Conservation (phyloP, 495 filamentous ascomycete genomes). For the Parmelia sp. region DNA sequence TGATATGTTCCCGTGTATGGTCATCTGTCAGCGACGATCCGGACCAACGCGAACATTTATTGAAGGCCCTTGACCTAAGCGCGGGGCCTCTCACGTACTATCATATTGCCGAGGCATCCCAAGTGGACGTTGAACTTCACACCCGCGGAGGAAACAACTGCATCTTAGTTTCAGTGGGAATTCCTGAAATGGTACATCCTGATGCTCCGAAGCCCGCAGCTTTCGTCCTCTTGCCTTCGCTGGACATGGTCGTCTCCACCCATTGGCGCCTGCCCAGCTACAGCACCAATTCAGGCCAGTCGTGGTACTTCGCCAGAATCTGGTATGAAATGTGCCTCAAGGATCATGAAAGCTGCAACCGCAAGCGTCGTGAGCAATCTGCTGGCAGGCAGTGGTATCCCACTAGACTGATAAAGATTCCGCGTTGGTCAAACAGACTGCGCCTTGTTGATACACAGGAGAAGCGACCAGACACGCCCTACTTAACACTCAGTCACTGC, state of each 20-base stretch:
- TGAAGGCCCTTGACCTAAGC: background rate
- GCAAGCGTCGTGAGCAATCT: background rate
- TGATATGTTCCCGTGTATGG: conserved; percentile 3
- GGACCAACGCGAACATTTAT: conserved; percentile 2
- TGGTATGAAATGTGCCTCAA: background rate
- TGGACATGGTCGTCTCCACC: background rate
- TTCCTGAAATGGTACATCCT: background rate
- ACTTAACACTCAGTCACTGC: conserved; percentile 18
- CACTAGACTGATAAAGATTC: conserved; percentile 1
- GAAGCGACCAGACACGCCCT: background rate
- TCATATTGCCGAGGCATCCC: background rate
- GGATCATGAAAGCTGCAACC: background rate
- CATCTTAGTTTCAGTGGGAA: background rate
- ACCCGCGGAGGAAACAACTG: background rate
- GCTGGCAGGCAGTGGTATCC: conserved; percentile 3
- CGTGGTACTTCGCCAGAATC: background rate
- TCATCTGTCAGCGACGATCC: background rate
- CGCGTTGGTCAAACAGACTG: conserved; percentile 3
- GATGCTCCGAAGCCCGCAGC: background rate
- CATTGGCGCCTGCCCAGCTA: conserved; percentile 1
- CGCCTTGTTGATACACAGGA: background rate
- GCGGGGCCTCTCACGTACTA: background rate
- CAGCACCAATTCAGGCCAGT: conserved; percentile 1
- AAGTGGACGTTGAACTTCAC: background rate
- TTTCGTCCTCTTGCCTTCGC: conserved; percentile 2